These are phyloP conservation scores for Halenospora varia DNA, from an alignment of 495 filamentous ascomycete species.

Conservation along the genomic window DNA sequence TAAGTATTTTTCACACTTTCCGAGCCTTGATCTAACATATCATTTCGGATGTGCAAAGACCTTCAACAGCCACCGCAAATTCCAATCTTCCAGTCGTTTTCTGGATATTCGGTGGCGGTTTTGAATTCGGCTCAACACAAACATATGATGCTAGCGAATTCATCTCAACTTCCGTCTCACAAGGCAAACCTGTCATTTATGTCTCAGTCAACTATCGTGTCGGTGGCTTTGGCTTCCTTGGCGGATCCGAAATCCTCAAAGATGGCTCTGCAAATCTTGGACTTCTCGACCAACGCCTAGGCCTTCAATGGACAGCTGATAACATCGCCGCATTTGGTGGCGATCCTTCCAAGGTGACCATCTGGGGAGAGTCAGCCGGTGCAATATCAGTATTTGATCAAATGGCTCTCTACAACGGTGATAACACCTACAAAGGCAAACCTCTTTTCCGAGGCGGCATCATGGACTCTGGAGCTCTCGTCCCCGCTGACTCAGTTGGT, in stretches of 20 bases:
- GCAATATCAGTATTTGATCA: conserved; percentile 68
- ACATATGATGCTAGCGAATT: conserved; percentile 51
- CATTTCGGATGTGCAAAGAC: conserved; percentile 48
- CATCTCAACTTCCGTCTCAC: conserved; percentile 43
- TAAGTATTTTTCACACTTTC: not conserved
- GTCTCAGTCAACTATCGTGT: conserved; percentile 62
- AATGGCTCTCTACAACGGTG: conserved; percentile 62
- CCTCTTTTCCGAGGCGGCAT: conserved; percentile 60
- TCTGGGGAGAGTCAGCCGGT: conserved; percentile 37
- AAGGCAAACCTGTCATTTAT: conserved; percentile 59
- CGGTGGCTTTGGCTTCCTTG: conserved; percentile 57
- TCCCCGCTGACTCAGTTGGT: conserved; percentile 62
- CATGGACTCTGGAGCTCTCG: conserved; percentile 62
- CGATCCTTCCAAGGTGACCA: conserved; percentile 36
- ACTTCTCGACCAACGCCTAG: conserved; percentile 39
- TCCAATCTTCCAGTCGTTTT: conserved; percentile 56
- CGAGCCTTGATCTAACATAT: not conserved
- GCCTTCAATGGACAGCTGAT: conserved; percentile 43
- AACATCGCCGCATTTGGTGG: conserved; percentile 43
- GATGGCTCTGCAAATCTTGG: conserved; percentile 54
- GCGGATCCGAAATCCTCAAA: conserved; percentile 56
- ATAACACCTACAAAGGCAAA: conserved; percentile 66
- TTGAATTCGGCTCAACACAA: conserved; percentile 54
- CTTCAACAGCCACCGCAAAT: conserved; percentile 36
- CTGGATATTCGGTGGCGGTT: conserved; percentile 68